phyloP scores from a whole-genome alignment of 2,329 filamentous ascomycete genomes.

The Fusarium begoniae region DNA sequence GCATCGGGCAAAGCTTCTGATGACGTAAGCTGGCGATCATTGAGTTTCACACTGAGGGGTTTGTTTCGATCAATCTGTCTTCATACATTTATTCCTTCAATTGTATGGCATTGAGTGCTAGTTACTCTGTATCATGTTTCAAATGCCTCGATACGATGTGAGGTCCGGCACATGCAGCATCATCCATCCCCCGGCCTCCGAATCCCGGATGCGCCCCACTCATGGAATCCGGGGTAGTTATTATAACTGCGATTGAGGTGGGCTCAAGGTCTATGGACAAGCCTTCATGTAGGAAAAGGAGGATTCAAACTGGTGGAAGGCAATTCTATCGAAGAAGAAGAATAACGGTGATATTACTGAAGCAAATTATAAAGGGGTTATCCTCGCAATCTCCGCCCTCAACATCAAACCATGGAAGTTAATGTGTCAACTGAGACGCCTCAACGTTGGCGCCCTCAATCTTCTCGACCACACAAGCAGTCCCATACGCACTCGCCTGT shows the following conservation, averaged over 20 bases:
- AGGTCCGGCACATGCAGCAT: neutral
- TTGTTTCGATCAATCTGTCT: neutral
- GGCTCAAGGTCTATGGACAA: neutral
- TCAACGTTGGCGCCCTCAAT: conserved; percentile 50
- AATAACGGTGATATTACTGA: neutral
- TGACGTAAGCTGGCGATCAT: conserved; percentile 36
- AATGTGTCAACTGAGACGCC: conserved; percentile 40
- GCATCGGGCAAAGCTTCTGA: conserved; percentile 31
- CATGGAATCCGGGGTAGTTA: neutral
- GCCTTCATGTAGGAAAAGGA: neutral
- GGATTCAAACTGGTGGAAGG: neutral
- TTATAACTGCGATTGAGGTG: neutral
- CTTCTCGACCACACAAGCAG: conserved; percentile 66
- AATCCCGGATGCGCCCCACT: conserved; percentile 6
- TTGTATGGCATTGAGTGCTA: neutral
- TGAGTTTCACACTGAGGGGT: neutral
- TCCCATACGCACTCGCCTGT: conserved; percentile 69
- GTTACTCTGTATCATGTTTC: too few relatives aligned
- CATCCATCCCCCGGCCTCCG: neutral
- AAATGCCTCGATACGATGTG: neutral
- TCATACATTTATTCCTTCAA: neutral
- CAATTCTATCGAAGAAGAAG: neutral
- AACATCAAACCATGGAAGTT: neutral
- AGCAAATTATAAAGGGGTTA: neutral
- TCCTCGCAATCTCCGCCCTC: neutral